Conservation (phyloP, 208 protist species). For the Borovskyia barvae region DNA sequence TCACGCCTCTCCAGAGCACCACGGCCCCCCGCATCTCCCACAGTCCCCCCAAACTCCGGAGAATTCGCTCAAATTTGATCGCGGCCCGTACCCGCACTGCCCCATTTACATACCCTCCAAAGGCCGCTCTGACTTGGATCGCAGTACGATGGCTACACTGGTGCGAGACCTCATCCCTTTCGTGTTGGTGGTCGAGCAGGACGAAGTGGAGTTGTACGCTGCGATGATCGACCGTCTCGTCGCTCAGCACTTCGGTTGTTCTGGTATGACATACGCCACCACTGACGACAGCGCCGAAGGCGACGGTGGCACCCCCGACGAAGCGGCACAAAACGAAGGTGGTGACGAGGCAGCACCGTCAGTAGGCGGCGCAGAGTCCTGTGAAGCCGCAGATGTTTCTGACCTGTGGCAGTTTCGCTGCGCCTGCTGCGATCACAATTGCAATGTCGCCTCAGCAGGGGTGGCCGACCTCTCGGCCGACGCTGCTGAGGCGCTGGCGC, state of each 20-base stretch:
- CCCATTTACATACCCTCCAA: constrained; percentile 84
- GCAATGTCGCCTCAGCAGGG: neutral
- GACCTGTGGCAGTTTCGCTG: constrained; percentile 29
- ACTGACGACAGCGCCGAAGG: constrained; percentile 1
- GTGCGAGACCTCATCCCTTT: constrained; percentile 74
- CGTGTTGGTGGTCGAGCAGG: constrained; percentile 71
- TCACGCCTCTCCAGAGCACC: neutral
- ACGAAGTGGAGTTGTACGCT: constrained; percentile 57
- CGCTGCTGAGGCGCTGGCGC: constrained; percentile 8
- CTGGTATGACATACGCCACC: constrained; percentile 26
- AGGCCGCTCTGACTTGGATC: constrained; percentile 51
- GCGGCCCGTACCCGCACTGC: constrained; percentile 55
- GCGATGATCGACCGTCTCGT: constrained; percentile 58
- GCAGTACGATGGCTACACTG: constrained; percentile 60
- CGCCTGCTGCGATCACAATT: constrained; percentile 10
- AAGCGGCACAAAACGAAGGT: neutral
- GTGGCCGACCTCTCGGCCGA: neutral
- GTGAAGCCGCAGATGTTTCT: neutral
- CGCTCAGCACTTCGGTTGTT: constrained; percentile 39
- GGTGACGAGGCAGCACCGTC: neutral
- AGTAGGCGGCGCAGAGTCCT: neutral
- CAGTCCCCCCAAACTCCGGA: constrained; percentile 4
- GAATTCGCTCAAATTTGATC: constrained; percentile 5
- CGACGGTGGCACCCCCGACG: neutral
- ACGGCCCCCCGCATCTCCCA: neutral